Base-by-base conservation (phyloP, 2,329 filamentous ascomycete species). In the Colletotrichum liaoningense region DNA sequence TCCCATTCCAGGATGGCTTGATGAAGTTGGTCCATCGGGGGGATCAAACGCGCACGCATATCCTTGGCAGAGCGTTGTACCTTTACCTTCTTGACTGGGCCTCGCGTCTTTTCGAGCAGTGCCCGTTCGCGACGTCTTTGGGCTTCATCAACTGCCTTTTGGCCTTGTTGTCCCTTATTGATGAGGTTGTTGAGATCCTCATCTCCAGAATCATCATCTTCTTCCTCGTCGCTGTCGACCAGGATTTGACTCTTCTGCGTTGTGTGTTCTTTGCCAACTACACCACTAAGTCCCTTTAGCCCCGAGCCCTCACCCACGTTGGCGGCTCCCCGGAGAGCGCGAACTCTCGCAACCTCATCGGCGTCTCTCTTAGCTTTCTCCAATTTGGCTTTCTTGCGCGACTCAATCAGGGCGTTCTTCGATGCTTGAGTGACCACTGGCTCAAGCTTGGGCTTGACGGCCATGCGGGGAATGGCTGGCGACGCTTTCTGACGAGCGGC, bases 1-100 rank as follows among this genome's bases (percentile, higher is more conserved):
- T 99, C 94, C 97, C 97, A 99, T 69, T 93, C 90, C 3, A 99
- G 89, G 63, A 99, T 95, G 22, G 93, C 93, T 78, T 93, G 92
- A 80, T 98, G 97, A 35, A 99, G 85, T 19, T 91, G 88, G 49
- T 95, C 93, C 84, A 99, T 93, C 76, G 97, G 94, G 8, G 97
- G 97, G 38, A 95, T 93, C 73, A 99, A 88, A 75, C 97, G 93
- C 75, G 97, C 96, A 77, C 96, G 93, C 91, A 98, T 96, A 83
- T 99, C 97, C 82, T 97, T 97, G 58, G 93, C 91, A 19, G 95
- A 96, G 63, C 96, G 91, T 75, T 93, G 88, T 64, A 95, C 90
- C 80, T 94, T 94, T 76, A 91, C 86, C 84, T 98, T 98, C 83
- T 95, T 96, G 69, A 97, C 91, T 0, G 96, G 96, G 16, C 91